Evolutionary conservation across 106 monocot genomes (phyloP), one percentile per base, ranked within the genome.

Genomic region (Dactylorhiza incarnata): DNA sequence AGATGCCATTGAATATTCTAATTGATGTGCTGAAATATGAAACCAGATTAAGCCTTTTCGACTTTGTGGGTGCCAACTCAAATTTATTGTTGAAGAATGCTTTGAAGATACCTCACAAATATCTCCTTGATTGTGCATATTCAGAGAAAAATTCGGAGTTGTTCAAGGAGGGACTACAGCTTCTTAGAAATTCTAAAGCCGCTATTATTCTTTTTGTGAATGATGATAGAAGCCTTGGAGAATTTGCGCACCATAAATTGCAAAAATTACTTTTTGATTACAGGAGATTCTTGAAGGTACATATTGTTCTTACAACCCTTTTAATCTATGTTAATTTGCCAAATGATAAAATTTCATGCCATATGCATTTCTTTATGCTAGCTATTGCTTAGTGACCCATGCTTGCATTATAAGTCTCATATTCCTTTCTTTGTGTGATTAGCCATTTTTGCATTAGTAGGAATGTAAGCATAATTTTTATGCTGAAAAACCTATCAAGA

Each of bases 41-140:
- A 72, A 72, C 20, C 72, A 72, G 72, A 72, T 72, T 72, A 48
- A 72, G 49, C 49, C 49, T 72, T 72, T 72, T 44, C 16, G 72
- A 72, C 49, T 72, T 72, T 49, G 19, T 72, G 72, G 72, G 12
- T 19, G 72, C n/a, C 72, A 48, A 49, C 72, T 72, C 72, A 49
- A 23, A 48, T 48, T 72, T 49, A 22, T 72, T 72, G 49, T 72
- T 23, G 49, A 72, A 72, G 48, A 72, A 72, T 48, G 49, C 72
- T 49, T 72, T 72, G 72, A 72, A 16, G 72, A 49, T 72, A 49
- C 23, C 49, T 72, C 15, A 48, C 48, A 48, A 49, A 20, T 19
- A 72, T 72, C 48, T 72, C 10, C 47, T 49, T 72, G 49, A 72
- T 48, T 48, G 23, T 72, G 72, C 15, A 49, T 72, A 72, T 72